Evolutionary conservation across 768 basidiomycete genomes (phyloP).

Genomic region (Podaxis carcinomalis): DNA sequence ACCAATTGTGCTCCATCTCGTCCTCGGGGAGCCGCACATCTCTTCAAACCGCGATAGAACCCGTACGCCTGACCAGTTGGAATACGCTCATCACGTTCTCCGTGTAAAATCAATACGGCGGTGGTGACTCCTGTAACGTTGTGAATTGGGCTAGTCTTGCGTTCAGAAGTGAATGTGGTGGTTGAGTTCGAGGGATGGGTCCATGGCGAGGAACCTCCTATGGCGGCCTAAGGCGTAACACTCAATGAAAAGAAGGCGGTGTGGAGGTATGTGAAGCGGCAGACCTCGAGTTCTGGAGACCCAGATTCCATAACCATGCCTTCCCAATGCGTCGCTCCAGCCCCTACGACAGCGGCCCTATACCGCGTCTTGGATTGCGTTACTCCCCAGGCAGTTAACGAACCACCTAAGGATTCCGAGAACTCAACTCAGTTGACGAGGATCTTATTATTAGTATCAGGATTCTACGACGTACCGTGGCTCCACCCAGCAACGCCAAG

Average conservation of each 20-base stretch:
- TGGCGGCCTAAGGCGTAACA: conserved; percentile 20
- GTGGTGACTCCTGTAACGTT: conserved; percentile 34
- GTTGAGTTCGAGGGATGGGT: conserved; percentile 7
- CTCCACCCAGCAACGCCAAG: conserved; percentile 33
- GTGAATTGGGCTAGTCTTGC: conserved; percentile 28
- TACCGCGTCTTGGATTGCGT: conserved; percentile 29
- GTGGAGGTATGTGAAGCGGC: background rate
- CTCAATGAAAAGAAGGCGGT: background rate
- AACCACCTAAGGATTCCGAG: conserved; percentile 20
- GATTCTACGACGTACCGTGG: conserved; percentile 21
- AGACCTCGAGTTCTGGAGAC: conserved; percentile 31
- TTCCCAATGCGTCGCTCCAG: conserved; percentile 32
- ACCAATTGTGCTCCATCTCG: conserved; percentile 26
- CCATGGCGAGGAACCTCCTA: conserved; percentile 29
- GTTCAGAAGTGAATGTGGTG: conserved; percentile 10
- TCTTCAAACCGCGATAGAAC: conserved; percentile 28
- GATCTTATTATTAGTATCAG: too few relatives aligned
- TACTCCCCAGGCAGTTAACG: conserved; percentile 32
- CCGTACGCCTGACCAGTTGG: conserved; percentile 33
- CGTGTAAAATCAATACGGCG: conserved; percentile 46
- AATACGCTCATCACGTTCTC: conserved; percentile 49
- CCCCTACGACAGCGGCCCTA: conserved; percentile 31
- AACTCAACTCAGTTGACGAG: too few relatives aligned
- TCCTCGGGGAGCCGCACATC: conserved; percentile 24
- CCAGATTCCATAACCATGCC: conserved; percentile 31